phyloP scores from a whole-genome alignment of 768 basidiomycete genomes.

The Phanerochaete carnosa region DNA sequence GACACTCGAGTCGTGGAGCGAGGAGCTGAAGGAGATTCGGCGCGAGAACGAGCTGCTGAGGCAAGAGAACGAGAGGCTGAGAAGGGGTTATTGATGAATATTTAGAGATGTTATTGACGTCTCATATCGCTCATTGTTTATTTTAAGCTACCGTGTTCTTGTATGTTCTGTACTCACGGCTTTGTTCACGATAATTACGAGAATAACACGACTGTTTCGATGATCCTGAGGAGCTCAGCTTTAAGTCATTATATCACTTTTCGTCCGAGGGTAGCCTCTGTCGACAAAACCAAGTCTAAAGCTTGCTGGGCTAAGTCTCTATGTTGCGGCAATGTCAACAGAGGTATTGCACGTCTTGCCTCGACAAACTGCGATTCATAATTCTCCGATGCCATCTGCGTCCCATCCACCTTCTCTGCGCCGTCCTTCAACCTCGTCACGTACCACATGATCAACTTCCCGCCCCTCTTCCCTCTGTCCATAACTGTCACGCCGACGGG shows the following conservation, averaged over 20 bases:
- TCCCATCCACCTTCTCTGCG: constrained; percentile 7
- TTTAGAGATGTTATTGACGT: neutral
- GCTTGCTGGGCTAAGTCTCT: constrained; percentile 7
- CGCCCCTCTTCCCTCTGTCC: constrained; percentile 7
- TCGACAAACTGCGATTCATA: constrained; percentile 12
- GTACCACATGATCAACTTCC: constrained; percentile 14
- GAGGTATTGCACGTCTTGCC: constrained; percentile 1
- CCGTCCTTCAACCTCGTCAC: constrained; percentile 8
- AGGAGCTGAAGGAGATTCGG: constrained; percentile 46
- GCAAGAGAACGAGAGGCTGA: constrained; percentile 64
- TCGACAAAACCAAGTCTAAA: constrained; percentile 8
- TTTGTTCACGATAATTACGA: constrained; percentile 1
- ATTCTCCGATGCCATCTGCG: constrained; percentile 11
- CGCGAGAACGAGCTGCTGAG: constrained; percentile 51
- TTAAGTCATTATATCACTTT: constrained; percentile 1
- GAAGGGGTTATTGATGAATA: constrained; percentile 29
- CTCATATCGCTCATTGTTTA: neutral
- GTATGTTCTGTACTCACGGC: neutral
- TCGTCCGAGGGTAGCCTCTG: neutral
- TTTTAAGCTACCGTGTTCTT: neutral
- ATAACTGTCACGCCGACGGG: constrained; percentile 6
- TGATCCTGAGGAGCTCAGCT: no score
- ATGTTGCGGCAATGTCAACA: constrained; percentile 3
- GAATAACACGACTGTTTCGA: neutral
- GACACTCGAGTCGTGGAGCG: constrained; percentile 58